phyloP scores from a whole-genome alignment of 2,329 filamentous ascomycete genomes.

The Sclerotinia glacialis region DNA sequence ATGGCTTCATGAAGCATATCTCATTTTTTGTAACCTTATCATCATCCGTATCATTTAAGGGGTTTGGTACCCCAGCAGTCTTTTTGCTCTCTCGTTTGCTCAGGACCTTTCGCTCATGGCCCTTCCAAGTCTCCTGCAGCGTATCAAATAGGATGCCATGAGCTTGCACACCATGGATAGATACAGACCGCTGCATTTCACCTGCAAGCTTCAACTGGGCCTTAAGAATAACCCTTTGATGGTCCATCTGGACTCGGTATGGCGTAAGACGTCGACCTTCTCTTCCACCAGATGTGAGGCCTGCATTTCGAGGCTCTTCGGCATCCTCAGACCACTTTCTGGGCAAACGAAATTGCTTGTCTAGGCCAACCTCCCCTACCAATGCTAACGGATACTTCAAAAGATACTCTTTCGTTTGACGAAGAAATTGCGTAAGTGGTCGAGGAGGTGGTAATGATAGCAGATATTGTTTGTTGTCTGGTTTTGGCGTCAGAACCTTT shows the following conservation, averaged over 20 bases:
- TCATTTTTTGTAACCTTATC: conserved; percentile 39
- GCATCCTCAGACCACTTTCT: conserved; percentile 49
- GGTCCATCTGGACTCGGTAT: conserved; percentile 63
- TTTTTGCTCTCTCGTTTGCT: conserved; percentile 57
- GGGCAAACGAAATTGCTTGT: conserved; percentile 74
- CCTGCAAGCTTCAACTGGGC: conserved; percentile 71
- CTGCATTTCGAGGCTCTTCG: conserved; percentile 45
- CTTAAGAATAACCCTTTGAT: conserved; percentile 64
- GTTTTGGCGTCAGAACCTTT: conserved; percentile 58
- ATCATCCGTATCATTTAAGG: conserved; percentile 41
- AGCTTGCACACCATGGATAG: conserved; percentile 63
- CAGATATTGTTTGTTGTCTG: conserved; percentile 47
- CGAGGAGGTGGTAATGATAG: conserved; percentile 56
- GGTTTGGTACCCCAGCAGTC: conserved; percentile 42
- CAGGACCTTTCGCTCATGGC: conserved; percentile 60
- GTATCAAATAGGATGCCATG: conserved; percentile 63
- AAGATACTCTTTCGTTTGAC: conserved; percentile 55
- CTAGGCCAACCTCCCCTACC: conserved; percentile 74
- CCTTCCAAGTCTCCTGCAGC: conserved; percentile 65
- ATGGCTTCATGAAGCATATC: conserved; percentile 60
- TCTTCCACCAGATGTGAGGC: conserved; percentile 65
- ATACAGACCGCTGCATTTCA: conserved; percentile 69
- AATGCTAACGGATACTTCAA: conserved; percentile 59
- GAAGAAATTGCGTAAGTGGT: conserved; percentile 57
- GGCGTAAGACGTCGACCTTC: conserved; percentile 67